Evolutionary conservation across 108 stramenopile genomes (phyloP).

Genomic region (Nitzschia palea): DNA sequence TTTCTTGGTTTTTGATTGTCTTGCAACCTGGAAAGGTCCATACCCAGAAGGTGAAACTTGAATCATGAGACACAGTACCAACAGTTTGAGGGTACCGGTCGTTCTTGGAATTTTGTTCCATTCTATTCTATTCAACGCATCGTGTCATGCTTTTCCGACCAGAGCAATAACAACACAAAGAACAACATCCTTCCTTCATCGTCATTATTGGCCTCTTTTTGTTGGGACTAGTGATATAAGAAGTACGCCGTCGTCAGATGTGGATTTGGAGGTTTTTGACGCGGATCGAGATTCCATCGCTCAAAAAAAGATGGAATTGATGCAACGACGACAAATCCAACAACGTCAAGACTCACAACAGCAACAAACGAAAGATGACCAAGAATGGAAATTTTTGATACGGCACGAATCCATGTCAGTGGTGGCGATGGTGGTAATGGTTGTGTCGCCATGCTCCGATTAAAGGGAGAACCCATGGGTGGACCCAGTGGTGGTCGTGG

Average conservation of each 20-base stretch:
- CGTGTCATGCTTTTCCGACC: background rate
- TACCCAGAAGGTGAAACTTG: too few relatives aligned
- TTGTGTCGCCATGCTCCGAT: slow-evolving; percentile 91
- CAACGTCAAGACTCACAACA: slow-evolving; percentile 3
- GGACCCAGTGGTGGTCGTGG: slow-evolving; percentile 93
- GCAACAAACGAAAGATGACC: slow-evolving; percentile 43
- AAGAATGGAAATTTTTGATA: slow-evolving; percentile 94
- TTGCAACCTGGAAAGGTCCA: too few relatives aligned
- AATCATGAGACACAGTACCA: too few relatives aligned
- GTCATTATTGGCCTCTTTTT: background rate
- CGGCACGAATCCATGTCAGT: slow-evolving; percentile 82
- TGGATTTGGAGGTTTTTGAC: slow-evolving; percentile 34
- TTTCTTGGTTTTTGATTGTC: too few relatives aligned
- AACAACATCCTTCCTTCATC: too few relatives aligned
- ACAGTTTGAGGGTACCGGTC: too few relatives aligned
- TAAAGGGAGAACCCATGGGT: slow-evolving; percentile 88
- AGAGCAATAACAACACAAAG: too few relatives aligned
- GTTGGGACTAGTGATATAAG: background rate
- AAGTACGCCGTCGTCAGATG: background rate
- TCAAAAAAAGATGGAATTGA: slow-evolving; percentile 6
- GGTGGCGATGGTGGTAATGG: slow-evolving; percentile 95
- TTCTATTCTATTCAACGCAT: background rate
- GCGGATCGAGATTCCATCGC: slow-evolving; percentile 35
- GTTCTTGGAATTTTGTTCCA: background rate
- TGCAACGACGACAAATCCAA: slow-evolving; percentile 15